These are phyloP conservation scores for Talaromyces albobiverticillius DNA, from an alignment of 2,329 filamentous ascomycete genomes.

Conservation along the genomic window DNA sequence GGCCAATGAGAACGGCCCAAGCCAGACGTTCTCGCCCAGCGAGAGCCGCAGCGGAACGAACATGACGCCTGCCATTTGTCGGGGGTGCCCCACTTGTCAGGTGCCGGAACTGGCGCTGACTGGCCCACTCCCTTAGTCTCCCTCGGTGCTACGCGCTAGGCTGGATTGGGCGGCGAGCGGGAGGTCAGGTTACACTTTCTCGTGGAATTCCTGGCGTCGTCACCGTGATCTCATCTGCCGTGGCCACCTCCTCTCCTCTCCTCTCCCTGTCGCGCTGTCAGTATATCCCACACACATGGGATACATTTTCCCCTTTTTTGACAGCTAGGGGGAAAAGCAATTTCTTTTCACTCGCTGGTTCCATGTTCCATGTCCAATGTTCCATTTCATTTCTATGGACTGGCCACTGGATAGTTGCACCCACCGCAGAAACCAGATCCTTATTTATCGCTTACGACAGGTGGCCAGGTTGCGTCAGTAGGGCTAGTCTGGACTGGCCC, in stretches of 20 bases:
- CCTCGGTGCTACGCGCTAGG: neutral
- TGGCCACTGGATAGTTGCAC: too few relatives aligned
- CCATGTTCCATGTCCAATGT: too few relatives aligned
- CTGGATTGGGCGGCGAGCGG: neutral
- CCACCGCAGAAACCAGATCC: too few relatives aligned
- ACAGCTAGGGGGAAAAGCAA: too few relatives aligned
- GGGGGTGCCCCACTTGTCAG: too few relatives aligned
- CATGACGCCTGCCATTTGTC: too few relatives aligned
- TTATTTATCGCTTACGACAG: neutral
- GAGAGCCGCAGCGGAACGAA: neutral
- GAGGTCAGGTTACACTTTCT: constrained; percentile 3
- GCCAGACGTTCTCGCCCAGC: neutral
- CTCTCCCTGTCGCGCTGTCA: neutral
- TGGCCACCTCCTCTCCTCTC: neutral
- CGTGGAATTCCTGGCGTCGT: constrained; percentile 28
- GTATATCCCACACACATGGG: too few relatives aligned
- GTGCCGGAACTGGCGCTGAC: neutral
- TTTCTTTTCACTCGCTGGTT: too few relatives aligned
- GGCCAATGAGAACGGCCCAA: neutral
- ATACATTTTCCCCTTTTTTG: too few relatives aligned
- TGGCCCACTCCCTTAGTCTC: neutral
- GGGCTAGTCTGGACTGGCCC: constrained; percentile 4
- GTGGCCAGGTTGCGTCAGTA: constrained; percentile 3
- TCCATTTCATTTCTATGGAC: too few relatives aligned
- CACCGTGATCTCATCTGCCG: constrained; percentile 36